Percentiles rank a stretch among this genome's conserved stretches.
phyloP scores from a whole-genome alignment of 2,329 filamentous ascomycete genomes.

The Aureobasidium sp. region DNA sequence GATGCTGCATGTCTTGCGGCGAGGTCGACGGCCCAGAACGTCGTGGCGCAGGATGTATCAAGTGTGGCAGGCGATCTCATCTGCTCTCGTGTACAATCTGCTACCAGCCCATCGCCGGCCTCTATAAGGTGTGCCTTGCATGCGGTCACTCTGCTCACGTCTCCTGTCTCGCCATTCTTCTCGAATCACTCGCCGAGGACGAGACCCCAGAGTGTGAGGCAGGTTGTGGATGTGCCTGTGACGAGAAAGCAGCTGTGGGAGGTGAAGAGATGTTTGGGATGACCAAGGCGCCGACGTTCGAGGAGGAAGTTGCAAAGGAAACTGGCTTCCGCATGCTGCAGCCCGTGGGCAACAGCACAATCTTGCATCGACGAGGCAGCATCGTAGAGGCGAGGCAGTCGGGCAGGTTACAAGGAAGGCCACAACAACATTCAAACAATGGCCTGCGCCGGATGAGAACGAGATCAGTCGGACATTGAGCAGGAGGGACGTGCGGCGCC shows the following conservation, averaged over 20 bases:
- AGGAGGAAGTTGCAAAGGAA: neutral
- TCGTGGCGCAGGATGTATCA: constrained; percentile 2
- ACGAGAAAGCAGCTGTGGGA: neutral
- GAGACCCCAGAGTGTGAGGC: constrained; percentile 12
- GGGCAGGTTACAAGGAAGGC: neutral
- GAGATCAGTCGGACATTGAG: neutral
- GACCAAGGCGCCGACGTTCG: neutral
- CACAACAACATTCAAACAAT: neutral
- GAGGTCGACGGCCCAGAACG: neutral
- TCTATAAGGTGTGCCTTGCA: constrained; percentile 15
- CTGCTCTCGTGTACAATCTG: constrained; percentile 14
- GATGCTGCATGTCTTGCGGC: constrained; percentile 13
- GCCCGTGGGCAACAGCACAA: neutral
- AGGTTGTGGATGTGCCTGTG: constrained; percentile 14
- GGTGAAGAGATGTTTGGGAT: constrained; percentile 3
- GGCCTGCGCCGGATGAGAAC: neutral
- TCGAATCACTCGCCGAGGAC: constrained; percentile 10
- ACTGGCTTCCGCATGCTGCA: neutral
- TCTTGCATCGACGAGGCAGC: constrained; percentile 4
- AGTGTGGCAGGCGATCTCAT: neutral
- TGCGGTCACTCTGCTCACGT: constrained; percentile 15
- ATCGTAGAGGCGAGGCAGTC: neutral
- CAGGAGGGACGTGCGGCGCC: too few species aligned
- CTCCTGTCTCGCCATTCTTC: constrained; percentile 9
- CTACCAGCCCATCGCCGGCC: constrained; percentile 12